A percentile compares a stretch with the other conserved stretches of the same genome.
phyloP scores from a whole-genome alignment of 441 rosid species.

The Gossypium aridum region DNA sequence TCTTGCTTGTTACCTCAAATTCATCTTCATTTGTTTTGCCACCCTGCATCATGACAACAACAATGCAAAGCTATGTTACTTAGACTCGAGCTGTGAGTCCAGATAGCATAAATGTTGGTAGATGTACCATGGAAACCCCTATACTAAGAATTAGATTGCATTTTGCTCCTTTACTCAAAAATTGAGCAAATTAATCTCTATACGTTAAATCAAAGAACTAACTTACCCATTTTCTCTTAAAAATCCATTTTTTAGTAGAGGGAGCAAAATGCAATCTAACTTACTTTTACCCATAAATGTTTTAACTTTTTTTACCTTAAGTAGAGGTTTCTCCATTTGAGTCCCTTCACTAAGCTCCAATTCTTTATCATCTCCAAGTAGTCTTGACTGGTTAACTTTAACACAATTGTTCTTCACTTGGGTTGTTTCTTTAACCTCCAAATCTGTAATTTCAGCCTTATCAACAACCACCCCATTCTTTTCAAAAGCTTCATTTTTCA shows the following conservation, averaged over 20 bases:
- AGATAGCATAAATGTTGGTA: background rate
- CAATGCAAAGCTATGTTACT: background rate
- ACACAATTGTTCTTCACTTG: slow-evolving; percentile 19
- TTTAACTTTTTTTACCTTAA: slow-evolving; percentile 32
- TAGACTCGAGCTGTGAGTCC: background rate
- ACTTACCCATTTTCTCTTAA: no score
- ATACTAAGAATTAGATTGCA: no score
- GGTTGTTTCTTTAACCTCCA: slow-evolving; percentile 12
- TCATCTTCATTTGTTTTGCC: slow-evolving; percentile 18
- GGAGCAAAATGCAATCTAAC: no score
- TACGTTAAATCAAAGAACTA: no score
- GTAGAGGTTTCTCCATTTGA: slow-evolving; percentile 28
- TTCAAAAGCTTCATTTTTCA: slow-evolving; percentile 7
- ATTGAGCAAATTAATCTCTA: no score
- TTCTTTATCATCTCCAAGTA: slow-evolving; percentile 17
- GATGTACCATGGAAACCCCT: no score
- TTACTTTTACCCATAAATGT: no score
- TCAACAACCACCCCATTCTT: background rate
- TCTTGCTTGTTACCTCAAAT: slow-evolving; percentile 22
- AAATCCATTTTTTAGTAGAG: no score
- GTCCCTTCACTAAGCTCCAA: slow-evolving; percentile 23
- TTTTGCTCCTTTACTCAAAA: no score
- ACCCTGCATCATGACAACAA: slow-evolving; percentile 24
- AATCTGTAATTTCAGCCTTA: slow-evolving; percentile 4
- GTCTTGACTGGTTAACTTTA: slow-evolving; percentile 21